A percentile compares a stretch with the other conserved stretches of the same genome.
Evolutionary conservation across 192 early-diverging fungal species (phyloP).

Genomic region (Entomortierella parvispora): DNA sequence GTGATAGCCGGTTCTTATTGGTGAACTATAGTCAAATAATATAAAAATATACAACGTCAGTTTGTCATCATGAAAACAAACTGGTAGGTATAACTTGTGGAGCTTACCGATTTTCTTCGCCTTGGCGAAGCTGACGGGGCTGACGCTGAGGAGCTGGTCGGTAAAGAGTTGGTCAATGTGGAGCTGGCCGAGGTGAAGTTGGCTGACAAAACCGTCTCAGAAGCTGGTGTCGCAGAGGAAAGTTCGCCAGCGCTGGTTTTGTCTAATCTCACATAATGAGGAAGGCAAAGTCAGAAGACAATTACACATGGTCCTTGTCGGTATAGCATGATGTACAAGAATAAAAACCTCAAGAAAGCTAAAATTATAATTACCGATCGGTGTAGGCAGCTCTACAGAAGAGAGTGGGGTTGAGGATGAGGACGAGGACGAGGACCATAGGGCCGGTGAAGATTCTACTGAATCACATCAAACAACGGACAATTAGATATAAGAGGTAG

Average conservation of each 20-base stretch:
- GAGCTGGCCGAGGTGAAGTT: conserved; percentile 29
- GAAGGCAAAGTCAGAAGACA: conserved; percentile 29
- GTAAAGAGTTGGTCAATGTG: conserved; percentile 32
- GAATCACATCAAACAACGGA: conserved; percentile 32
- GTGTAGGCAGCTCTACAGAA: conserved; percentile 22
- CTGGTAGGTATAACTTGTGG: conserved; percentile 10
- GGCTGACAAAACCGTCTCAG: conserved; percentile 34
- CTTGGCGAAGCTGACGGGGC: conserved; percentile 22
- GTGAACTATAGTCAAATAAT: conserved; percentile 32
- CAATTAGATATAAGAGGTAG: conserved; percentile 21
- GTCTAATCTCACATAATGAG: conserved; percentile 37
- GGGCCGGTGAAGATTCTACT: conserved; percentile 23
- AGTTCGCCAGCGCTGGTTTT: conserved; percentile 38
- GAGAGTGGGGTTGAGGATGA: conserved; percentile 25
- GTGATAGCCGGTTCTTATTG: conserved; percentile 29
- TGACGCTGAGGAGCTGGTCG: conserved; percentile 18
- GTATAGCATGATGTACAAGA: conserved; percentile 29
- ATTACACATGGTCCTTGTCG: conserved; percentile 24
- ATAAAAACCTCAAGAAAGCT: conserved; percentile 11
- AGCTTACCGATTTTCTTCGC: conserved; percentile 31
- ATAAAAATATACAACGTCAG: conserved; percentile 18
- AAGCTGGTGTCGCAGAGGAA: conserved; percentile 33
- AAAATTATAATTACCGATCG: conserved; percentile 18
- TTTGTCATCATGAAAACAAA: conserved; percentile 27
- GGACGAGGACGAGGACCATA: conserved; percentile 25